phyloP scores from a whole-genome alignment of 225 moss, liverwort and hornwort species.

The Pseudisothecium myosuroides region DNA sequence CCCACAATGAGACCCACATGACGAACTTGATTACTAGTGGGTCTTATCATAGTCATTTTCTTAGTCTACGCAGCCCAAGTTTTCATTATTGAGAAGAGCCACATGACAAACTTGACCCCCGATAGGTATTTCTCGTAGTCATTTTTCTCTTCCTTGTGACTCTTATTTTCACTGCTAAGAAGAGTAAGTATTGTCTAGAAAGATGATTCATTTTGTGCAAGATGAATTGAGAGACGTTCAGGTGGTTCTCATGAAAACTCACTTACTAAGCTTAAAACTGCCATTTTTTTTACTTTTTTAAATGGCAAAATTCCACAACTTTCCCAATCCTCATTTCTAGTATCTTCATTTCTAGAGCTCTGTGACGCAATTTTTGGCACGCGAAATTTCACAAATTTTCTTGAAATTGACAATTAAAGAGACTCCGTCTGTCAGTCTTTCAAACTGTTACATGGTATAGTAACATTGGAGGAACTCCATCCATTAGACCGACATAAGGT shows the following conservation, averaged over 20 bases:
- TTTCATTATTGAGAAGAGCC: rapidly evolving
- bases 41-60: background rate
- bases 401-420: background rate
- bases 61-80: rapidly evolving
- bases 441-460: too few relatives aligned
- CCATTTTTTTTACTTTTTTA: too few relatives aligned
- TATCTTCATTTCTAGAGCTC: too few relatives aligned
- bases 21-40: background rate
- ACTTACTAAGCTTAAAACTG: background rate
- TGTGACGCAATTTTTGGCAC: background rate
- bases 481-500: background rate
- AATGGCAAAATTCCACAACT: background rate
- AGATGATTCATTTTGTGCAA: background rate
- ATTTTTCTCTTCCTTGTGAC: too few relatives aligned
- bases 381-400: background rate
- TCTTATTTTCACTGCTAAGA: background rate
- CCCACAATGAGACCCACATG: background rate
- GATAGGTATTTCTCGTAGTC: rapidly evolving
- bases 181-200: background rate
- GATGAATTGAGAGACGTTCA: background rate
- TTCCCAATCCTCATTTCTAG: background rate
- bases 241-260: background rate
- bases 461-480: background rate
- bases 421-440: background rate
- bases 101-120: background rate